phyloP scores from a whole-genome alignment of 208 protist genomes.

The Acanthamoeba polyphaga region DNA sequence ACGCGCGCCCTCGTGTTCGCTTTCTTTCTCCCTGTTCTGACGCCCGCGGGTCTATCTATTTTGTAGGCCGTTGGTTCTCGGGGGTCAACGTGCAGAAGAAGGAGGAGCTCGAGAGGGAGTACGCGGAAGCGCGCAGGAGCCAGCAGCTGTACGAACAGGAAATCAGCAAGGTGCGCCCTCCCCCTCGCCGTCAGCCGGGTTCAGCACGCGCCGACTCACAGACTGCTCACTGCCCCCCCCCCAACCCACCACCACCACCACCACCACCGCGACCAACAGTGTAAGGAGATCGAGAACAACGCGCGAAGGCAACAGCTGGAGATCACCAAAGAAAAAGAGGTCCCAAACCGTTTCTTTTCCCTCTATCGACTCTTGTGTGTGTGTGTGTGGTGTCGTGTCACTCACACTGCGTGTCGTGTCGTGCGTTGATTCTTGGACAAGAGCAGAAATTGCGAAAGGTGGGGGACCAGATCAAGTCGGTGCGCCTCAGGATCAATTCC shows the following conservation, averaged over 20 bases:
- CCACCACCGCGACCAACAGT: not conserved
- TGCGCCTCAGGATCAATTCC: not conserved
- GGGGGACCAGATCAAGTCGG: constrained; percentile 30
- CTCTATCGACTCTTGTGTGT: not conserved
- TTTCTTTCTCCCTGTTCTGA: not conserved
- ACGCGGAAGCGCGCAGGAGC: not conserved
- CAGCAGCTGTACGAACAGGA: not conserved
- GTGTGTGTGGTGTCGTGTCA: not conserved
- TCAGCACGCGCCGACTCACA: not conserved
- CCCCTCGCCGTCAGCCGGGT: too few species aligned
- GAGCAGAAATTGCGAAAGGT: constrained; percentile 36
- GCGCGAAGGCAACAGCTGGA: not conserved
- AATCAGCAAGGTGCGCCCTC: not conserved
- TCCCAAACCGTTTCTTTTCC: not conserved
- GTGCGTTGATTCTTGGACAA: too few species aligned
- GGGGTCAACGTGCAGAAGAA: constrained; percentile 60
- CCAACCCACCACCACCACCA: too few species aligned
- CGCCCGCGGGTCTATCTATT: not conserved
- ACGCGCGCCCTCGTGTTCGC: not conserved
- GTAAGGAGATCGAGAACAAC: constrained; percentile 17
- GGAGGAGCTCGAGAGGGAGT: constrained; percentile 55
- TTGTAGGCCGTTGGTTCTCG: constrained; percentile 33
- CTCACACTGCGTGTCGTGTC: not conserved
- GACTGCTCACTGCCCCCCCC: too few species aligned
- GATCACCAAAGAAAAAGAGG: not conserved